Evolutionary conservation across 1,284 basidiomycete genomes (phyloP), one percentile per base, ranked within the genome.

Genomic region (Boletus smithii): DNA sequence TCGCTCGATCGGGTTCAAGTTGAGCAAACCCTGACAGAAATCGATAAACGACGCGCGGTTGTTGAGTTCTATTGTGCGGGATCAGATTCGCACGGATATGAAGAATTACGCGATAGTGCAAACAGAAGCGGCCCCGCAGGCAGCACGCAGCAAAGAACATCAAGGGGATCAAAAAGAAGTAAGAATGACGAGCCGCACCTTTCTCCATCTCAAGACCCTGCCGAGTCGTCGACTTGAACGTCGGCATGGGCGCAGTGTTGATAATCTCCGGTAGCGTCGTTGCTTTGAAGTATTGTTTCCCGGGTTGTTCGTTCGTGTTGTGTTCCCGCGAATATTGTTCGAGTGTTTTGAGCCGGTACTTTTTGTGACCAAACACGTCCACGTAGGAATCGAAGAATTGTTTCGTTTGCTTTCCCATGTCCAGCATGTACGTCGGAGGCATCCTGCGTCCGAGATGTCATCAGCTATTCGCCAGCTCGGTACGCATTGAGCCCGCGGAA

Each of bases 261-360:
- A 99, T 89, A 61, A 99, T 97, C 51, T 99, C 95, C 5, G 91
- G 92, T 40, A 99, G 71, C 17, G 91, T 88, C 14, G 84, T 92
- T 20, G 94, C 92, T 67, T 94, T 93, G 77, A 99, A 99, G 69
- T 99, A 99, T 69, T 97, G 94, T 69, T 99, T 98, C 59, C 92
- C 94, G 0, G 95, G 94, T 66, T 97, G 94, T 67, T 99, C 95
- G 57, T 94, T 88, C 8, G 89, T 88, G 53, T 90, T 90, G 69
- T 97, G 94, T 69, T 99, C 95, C 39, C 87, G 80, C 7, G 91
- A 91, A 66, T 98, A 99, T 68, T 98, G 94, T 53, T 98, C 95
- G 55, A 98, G 73, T 44, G 81, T 81, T 74, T 99, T 99, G 61
- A 99, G 72, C 44, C 85, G 80, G 70, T 89, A 95, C 62, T 85